Evolutionary conservation across 1,139 yeast species (phyloP), one percentile per base, ranked within the genome.

Genomic region (Suhomyces coccinellae): DNA sequence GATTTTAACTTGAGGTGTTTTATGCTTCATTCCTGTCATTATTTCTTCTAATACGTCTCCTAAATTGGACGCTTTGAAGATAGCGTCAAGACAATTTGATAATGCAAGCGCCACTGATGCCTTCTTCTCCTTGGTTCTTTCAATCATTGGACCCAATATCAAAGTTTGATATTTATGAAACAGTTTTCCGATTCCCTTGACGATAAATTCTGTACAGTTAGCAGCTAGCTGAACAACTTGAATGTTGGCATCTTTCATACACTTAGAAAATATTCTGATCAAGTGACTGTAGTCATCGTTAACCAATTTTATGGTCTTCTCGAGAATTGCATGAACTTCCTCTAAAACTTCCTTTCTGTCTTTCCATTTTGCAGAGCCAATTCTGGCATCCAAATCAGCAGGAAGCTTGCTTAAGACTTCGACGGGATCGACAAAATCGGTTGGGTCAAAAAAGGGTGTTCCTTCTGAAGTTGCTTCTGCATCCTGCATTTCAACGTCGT

Each of bases 291-390:
- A 90, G 59, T 91, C 96, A 44, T 61, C 75, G 15, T 48, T 49
- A 2, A 54, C 62, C 35, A 73, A 52, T 46, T 67, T 72, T 3
- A 66, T 66, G n/a, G 80, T 83, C 46, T 81, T 79, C 20, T 75
- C 66, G 37, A 89, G 70, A 10, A 73, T 67, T 6, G 73, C 73
- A 26, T 72, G 67, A 2, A 85, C 78, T 52, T 84, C 90, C 44
- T 89, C 95, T 49, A 95, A 71, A 0, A 79, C 90, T 53, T 87
- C 97, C 47, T 87, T 90, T 53, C 99, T 77, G 46, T 90, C 98
- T 60, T 91, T 90, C 99, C 99, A 93, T 55, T 85, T 83, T 0
- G 83, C 52, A 0, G 91, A 83, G 1, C 74, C 62, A 27, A 89
- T 66, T 51, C 82, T 71, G 2, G 73, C 58, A 16, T 75, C 62